These are phyloP conservation scores for Choanephora cucurbitarum DNA, from an alignment of 371 early-diverging fungal species.

Conservation along the genomic window DNA sequence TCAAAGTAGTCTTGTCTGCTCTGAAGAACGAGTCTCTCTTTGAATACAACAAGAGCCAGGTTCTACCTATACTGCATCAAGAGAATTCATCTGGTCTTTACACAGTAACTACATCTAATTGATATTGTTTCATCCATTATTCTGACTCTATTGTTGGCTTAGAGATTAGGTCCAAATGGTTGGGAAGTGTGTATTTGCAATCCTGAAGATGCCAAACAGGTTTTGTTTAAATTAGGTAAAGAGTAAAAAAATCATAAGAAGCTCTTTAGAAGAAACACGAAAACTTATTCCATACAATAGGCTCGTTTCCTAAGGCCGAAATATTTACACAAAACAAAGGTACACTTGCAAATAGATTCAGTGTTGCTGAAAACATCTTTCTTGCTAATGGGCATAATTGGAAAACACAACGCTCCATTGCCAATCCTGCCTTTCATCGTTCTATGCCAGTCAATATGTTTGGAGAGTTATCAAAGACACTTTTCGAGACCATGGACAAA, in stretches of 20 bases:
- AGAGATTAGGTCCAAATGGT: constrained; percentile 1
- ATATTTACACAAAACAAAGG: no score
- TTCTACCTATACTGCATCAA: background rate
- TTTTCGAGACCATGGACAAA: constrained; percentile 27
- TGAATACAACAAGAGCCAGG: background rate
- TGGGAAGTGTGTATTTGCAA: constrained; percentile 12
- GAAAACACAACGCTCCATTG: constrained; percentile 14
- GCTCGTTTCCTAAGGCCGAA: no score
- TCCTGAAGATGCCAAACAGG: constrained; percentile 7
- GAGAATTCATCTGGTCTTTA: background rate
- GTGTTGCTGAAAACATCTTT: no score
- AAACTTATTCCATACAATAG: no score
- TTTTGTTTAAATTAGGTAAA: constrained; percentile 16
- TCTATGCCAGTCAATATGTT: constrained; percentile 37
- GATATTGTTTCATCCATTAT: background rate
- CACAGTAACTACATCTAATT: background rate
- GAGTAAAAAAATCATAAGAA: background rate
- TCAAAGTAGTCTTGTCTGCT: background rate
- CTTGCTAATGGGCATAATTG: constrained; percentile 1
- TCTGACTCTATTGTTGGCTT: background rate
- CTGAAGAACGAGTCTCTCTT: background rate
- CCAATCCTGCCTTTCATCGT: constrained; percentile 47
- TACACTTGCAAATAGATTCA: no score
- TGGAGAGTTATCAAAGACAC: constrained; percentile 21
- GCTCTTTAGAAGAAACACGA: no score